Conservation (phyloP, 148 eudicot genomes). For the Persicaria tinctoria region DNA sequence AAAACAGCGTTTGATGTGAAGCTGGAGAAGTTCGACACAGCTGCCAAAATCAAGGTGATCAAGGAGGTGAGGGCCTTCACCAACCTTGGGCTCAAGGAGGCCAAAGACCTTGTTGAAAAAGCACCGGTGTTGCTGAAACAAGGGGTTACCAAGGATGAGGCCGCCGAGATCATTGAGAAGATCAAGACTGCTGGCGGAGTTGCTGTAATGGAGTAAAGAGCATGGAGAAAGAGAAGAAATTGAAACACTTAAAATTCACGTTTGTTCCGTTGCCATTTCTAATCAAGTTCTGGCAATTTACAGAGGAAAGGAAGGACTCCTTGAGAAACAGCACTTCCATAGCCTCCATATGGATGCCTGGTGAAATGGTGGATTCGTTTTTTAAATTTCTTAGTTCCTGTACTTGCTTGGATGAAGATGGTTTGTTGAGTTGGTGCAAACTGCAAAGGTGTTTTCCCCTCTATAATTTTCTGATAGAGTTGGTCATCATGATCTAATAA, state of each 20-base stretch:
- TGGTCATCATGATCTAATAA: neutral
- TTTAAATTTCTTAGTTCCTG: neutral
- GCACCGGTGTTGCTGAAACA: slow-evolving; percentile 66
- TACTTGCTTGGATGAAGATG: slow-evolving; percentile 7
- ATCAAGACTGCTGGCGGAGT: slow-evolving; percentile 73
- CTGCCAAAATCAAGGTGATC: slow-evolving; percentile 83
- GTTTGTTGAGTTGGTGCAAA: neutral
- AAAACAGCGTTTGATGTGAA: slow-evolving; percentile 76
- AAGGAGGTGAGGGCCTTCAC: slow-evolving; percentile 85
- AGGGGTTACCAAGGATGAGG: slow-evolving; percentile 88
- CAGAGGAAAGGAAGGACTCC: neutral
- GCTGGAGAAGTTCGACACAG: slow-evolving; percentile 76
- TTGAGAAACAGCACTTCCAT: neutral
- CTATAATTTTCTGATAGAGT: neutral
- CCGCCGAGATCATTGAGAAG: slow-evolving; percentile 62
- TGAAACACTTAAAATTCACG: neutral
- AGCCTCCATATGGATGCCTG: neutral
- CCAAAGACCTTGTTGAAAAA: slow-evolving; percentile 80
- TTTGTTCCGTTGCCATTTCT: neutral
- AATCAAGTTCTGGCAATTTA: neutral
- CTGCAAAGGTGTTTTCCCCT: neutral
- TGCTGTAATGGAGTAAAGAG: slow-evolving; percentile 65
- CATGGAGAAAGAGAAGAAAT: neutral
- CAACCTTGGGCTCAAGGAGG: slow-evolving; percentile 74
- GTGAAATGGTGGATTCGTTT: neutral